Evolutionary conservation across 23 red algal genomes (phyloP), one percentile per base, ranked within the genome.

Genomic region (Gracilaria gracilis): DNA sequence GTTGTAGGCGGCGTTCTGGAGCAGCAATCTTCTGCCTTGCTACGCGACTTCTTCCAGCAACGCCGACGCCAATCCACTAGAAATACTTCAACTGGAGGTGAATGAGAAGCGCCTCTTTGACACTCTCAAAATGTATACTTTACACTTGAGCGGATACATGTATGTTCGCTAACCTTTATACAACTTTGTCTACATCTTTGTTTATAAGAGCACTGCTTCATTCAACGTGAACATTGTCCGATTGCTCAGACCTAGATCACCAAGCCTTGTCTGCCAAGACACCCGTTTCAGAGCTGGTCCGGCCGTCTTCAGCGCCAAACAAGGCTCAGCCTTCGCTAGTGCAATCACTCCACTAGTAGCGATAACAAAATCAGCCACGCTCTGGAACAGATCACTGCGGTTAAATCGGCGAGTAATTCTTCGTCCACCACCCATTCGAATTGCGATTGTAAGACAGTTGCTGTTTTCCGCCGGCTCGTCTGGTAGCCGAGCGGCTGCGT

Each of bases 31-130:
- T 83, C 75, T 9, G 88, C 49, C 9, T 64, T 96, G 4, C 69
- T 96, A 32, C 44, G 88, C 17, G 37, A 51, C 23, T 96, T 96
- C 50, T 96, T 96, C 79, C 70, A 75, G 19, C 53, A 84, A 75
- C 95, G 95, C 40, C 58, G 93, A 36, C 57, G 27, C 1, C 47
- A 29, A 29, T 28, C 24, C 27, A 2, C 59, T 29, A 9, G 1
- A 29, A 28, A 29, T 8, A 81, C 24, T 17, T 46, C 76, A 81
- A 44, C 59, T 29, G 23, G 11, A 11, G 0, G 67, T 39, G 24
- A 29, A 40, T 11, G 44, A 44, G 4, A 42, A 16, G 44, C 2
- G 36, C 4, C 13, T 8, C 2, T 73, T n/a, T 2, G 35, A 19
- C 7, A 35, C 33, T 73, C 38, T 44, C 67, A 42, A 20, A 40